Evolutionary conservation across 768 basidiomycete genomes (phyloP).

Genomic region (Serendipita sp.): DNA sequence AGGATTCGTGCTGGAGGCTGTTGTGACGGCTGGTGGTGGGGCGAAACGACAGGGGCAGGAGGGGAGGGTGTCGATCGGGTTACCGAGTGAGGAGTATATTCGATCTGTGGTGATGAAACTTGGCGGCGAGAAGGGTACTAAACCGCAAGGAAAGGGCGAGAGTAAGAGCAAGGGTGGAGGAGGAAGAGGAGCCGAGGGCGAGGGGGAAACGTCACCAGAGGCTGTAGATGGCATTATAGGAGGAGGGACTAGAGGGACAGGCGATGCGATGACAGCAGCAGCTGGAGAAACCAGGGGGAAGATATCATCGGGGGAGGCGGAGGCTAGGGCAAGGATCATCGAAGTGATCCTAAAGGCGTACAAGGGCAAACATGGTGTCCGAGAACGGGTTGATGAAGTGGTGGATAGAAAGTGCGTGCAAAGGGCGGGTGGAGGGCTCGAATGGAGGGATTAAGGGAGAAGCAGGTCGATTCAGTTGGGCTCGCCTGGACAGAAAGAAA

Average conservation of each 20-base stretch:
- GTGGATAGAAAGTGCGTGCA: neutral
- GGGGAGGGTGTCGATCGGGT: neutral
- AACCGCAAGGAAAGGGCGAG: neutral
- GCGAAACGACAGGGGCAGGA: neutral
- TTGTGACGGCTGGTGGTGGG: neutral
- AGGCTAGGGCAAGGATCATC: neutral
- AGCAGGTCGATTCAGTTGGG: too few species aligned
- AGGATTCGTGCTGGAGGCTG: neutral
- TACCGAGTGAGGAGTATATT: neutral
- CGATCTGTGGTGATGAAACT: neutral
- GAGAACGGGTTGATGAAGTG: neutral
- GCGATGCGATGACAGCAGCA: too few species aligned
- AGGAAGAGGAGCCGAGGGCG: too few species aligned
- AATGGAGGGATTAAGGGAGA: neutral
- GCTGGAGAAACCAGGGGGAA: too few species aligned
- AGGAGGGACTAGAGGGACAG: too few species aligned
- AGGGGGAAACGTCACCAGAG: too few species aligned
- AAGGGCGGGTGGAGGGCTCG: neutral
- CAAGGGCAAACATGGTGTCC: neutral
- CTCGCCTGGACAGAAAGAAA: too few species aligned
- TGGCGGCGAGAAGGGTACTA: neutral
- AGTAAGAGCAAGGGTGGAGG: neutral
- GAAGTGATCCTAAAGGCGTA: neutral
- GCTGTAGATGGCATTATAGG: too few species aligned
- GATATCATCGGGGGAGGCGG: too few species aligned